phyloP scores from a whole-genome alignment of 2,329 filamentous ascomycete genomes.

The Diaporthe eres region DNA sequence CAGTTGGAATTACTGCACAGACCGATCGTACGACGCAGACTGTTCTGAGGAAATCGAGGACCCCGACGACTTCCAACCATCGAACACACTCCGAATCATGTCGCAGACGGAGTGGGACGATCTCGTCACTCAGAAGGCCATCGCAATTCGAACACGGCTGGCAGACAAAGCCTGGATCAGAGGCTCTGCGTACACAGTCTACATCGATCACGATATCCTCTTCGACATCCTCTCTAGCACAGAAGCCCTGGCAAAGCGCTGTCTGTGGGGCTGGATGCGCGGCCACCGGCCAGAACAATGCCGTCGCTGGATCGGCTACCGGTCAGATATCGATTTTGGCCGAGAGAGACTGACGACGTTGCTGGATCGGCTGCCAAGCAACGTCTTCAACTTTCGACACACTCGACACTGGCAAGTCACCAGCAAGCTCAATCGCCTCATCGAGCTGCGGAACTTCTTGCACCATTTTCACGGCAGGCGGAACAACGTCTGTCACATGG shows the following conservation, averaged over 20 bases:
- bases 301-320: neutral
- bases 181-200: neutral
- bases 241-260: neutral
- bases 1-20: neutral
- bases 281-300: neutral
- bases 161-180: neutral
- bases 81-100: neutral
- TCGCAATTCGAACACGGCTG: neutral
- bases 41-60: fast-evolving
- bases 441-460: neutral
- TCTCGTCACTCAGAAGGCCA: neutral
- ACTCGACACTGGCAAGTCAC: neutral
- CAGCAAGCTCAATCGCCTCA: fast-evolving
- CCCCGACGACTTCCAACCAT: fast-evolving
- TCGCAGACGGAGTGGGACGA: neutral
- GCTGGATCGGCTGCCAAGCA: neutral
- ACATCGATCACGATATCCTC: neutral
- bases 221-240: neutral
- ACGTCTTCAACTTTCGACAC: neutral
- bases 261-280: neutral
- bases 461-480: neutral
- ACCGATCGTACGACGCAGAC: too few species aligned
- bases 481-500: neutral
- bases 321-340: neutral
- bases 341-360: neutral